These are phyloP conservation scores for Nitzschia sp. DNA, from an alignment of 108 stramenopile species.

Conservation along the genomic window DNA sequence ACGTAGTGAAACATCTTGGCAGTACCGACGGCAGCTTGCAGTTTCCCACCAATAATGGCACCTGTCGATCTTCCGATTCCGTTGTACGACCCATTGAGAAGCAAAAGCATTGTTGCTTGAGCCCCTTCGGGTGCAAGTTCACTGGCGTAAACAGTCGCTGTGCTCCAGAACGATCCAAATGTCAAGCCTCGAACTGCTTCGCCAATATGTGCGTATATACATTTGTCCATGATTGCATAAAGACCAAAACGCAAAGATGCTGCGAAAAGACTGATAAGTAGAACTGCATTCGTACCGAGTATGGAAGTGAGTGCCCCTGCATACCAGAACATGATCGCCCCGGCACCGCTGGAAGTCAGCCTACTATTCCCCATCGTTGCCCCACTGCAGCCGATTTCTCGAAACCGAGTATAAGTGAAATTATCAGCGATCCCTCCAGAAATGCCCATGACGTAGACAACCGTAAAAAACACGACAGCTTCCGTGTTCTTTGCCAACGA, in stretches of 20 bases:
- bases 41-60: slow-evolving; percentile 29
- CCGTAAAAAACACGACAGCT: slow-evolving; percentile 82
- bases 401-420: slow-evolving; percentile 91
- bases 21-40: slow-evolving; percentile 29
- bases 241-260: slow-evolving; percentile 86
- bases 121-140: slow-evolving; percentile 79
- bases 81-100: slow-evolving; percentile 42
- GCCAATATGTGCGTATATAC: slow-evolving; percentile 85
- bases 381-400: slow-evolving; percentile 88
- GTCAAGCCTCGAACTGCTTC: slow-evolving; percentile 90
- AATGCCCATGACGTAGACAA: slow-evolving; percentile 82
- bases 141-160: slow-evolving; percentile 89
- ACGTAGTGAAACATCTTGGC: slow-evolving; percentile 14
- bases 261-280: slow-evolving; percentile 72
- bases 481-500: slow-evolving; percentile 66
- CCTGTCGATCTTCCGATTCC: slow-evolving; percentile 42
- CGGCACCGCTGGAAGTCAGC: slow-evolving; percentile 78
- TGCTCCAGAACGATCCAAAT: slow-evolving; percentile 92
- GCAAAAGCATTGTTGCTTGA: slow-evolving; percentile 26
- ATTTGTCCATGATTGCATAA: slow-evolving; percentile 79
- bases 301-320: slow-evolving; percentile 67
- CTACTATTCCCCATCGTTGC: slow-evolving; percentile 85
- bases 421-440: slow-evolving; percentile 91
- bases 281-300: slow-evolving; percentile 82
- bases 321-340: slow-evolving; percentile 86